Evolutionary conservation across 345 rosid genomes (phyloP), one percentile per base, ranked within the genome.

Genomic region (Ceriops zippeliana): DNA sequence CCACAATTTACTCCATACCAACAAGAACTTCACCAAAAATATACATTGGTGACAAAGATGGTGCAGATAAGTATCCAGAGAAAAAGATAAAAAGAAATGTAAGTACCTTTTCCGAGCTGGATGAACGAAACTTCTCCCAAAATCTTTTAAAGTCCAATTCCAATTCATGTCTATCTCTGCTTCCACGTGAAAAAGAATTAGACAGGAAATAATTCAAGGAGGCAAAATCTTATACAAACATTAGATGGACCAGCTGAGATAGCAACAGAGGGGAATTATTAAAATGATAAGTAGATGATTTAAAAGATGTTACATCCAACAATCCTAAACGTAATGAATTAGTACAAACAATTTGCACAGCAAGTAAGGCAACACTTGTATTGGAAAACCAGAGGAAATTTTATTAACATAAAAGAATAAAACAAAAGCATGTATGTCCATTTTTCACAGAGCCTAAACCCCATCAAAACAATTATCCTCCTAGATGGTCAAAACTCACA

Each of bases 61-160:
- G 31, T 13, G 28, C 51, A 13, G 5, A 63, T 15, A 78, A 68
- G 34, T 49, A 64, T 35, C 46, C 17, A 49, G 15, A 56, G 28
- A 51, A 62, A 63, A 31, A 52, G 62, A 22, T 63, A 46, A 69
- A 60, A 46, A 61, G 15, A 42, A 42, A 42, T 11, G 49, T 19
- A 62, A 26, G 15, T 63, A 92, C 99, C 96, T 87, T 92, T 80
- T 96, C 99, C 7, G 89, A 92, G 82, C 90, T 86, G 77, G 98
- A 96, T 77, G 99, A 90, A 72, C 98, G 98, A 79, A 96, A 96
- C 82, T 92, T 97, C 79, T 96, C 98, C 99, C 99, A 92, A 62
- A 84, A 86, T 82, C 98, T 96, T 79, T 92, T 96, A 79, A 96
- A 92, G 85, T 96, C 98, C 96, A 90, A 77, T 76, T 96, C 98